Base-by-base conservation (phyloP, 345 rosid species). In the Zanthoxylum bungeanum region DNA sequence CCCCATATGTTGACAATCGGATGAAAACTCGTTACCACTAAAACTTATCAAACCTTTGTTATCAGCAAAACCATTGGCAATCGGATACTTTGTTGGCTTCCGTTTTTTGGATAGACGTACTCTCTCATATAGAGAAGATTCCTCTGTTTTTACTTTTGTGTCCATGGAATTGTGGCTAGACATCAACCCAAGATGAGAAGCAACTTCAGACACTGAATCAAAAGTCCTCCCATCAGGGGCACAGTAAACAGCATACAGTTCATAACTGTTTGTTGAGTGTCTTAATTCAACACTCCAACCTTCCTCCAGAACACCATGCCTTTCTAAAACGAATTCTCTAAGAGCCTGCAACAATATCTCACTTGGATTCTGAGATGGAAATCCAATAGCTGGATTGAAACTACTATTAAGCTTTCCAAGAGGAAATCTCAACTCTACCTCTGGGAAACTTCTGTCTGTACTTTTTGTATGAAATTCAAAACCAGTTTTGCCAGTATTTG, bases 211-310 rank as follows among this genome's bases (percentile, higher is more conserved):
- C 85, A 90, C 69, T 57, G 97, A 87, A 77, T 84, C 84, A 87
- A 94, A 94, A 24, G 80, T 83, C 82, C 76, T 84, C 56, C 97
- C 97, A 85, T 84, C 89, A 42, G 97, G 98, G 73, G 94, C 87
- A 77, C 88, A 84, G 72, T 87, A 94, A 71, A 85, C 85, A 61
- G 86, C 83, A 83, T 76, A 82, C 25, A 75, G 69, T 69, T 85
- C 90, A 86, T 79, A 76, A 79, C 80, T 78, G 69, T 81, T 63
- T 28, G 64, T 44, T 34, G 90, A 84, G 61, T 79, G 90, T 71
- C 79, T 88, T 65, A 89, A 77, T 78, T 95, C 94, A 36, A 91
- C 94, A 49, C 49, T 85, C 98, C 97, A 91, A 55, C 96, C 99
- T 73, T 91, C 93, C 66, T 86, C 98, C 49, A 92, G 81, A 60